Percentiles rank a stretch among this genome's conserved stretches.
These are phyloP conservation scores for Penicillium angulare DNA, from an alignment of 495 filamentous ascomycete genomes.

Conservation along the genomic window DNA sequence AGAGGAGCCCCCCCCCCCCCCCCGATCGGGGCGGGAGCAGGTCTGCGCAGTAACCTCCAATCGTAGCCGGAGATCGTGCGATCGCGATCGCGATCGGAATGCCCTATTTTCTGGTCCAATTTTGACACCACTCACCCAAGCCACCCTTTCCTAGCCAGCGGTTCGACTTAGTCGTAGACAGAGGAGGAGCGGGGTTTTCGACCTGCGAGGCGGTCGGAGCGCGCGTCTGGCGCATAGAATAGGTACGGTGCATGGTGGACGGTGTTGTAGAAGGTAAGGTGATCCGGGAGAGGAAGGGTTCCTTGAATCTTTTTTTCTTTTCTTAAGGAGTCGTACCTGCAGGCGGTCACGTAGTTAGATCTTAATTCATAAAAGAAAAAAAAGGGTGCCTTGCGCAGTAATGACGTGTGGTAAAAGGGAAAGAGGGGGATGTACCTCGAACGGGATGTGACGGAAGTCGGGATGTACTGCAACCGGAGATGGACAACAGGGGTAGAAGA, in stretches of 20 bases:
- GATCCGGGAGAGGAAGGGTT: conserved; percentile 4
- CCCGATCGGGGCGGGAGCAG: no score
- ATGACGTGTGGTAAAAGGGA: conserved; percentile 36
- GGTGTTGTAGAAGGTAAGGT: conserved; percentile 1
- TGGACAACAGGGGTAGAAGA: conserved; percentile 13
- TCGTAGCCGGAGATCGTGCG: background rate
- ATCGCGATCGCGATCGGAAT: background rate
- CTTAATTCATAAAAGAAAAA: conserved; percentile 14
- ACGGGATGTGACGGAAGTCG: conserved; percentile 36
- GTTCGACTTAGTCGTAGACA: conserved; percentile 84
- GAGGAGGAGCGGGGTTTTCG: conserved; percentile 89
- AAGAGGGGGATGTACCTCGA: conserved; percentile 17
- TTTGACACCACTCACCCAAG: conserved; percentile 60
- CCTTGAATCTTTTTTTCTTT: no score
- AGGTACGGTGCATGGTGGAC: conserved; percentile 86
- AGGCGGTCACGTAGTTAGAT: conserved; percentile 12
- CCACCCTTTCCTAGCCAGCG: conserved; percentile 83
- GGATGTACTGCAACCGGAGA: conserved; percentile 30
- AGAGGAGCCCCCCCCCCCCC: no score
- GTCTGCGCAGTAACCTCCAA: background rate
- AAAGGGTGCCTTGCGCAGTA: conserved; percentile 34
- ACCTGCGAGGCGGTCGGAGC: conserved; percentile 86
- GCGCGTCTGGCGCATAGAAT: conserved; percentile 96
- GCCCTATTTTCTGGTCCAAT: background rate
- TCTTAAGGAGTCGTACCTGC: conserved; percentile 12